These are phyloP conservation scores for Blastobotrys attinorum DNA, from an alignment of 805 yeast species.

Conservation along the genomic window DNA sequence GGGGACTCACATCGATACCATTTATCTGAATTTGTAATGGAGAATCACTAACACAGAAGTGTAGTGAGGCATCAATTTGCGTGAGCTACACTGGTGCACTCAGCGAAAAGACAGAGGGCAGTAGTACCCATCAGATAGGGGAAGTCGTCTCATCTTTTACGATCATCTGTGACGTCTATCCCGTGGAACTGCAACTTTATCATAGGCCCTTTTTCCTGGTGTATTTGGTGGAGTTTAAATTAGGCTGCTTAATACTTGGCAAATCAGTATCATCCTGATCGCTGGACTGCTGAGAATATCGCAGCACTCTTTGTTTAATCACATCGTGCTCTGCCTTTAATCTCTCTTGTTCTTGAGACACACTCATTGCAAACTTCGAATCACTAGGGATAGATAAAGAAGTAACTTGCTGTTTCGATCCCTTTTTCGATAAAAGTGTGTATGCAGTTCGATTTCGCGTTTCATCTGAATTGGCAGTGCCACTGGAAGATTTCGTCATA, in stretches of 20 bases:
- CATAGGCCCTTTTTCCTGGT: conserved; percentile 1
- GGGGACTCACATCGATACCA: no score
- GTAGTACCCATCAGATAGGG: no score
- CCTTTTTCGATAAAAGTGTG: conserved; percentile 48
- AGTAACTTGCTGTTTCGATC: conserved; percentile 39
- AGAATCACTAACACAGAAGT: no score
- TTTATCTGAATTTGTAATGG: no score
- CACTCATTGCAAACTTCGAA: conserved; percentile 45
- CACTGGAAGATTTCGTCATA: neutral
- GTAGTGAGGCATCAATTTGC: no score
- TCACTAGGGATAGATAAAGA: conserved; percentile 45
- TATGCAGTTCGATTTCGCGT: conserved; percentile 27
- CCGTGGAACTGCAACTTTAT: no score
- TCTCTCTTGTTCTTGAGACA: conserved; percentile 43
- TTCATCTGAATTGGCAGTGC: neutral
- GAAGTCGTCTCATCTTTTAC: no score
- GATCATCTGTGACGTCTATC: no score
- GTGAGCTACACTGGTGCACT: no score
- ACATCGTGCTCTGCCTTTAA: conserved; percentile 46
- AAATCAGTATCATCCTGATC: neutral
- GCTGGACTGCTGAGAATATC: neutral
- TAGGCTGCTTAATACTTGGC: conserved; percentile 12
- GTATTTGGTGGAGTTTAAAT: conserved; percentile 11
- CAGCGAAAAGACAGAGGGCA: no score
- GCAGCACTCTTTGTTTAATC: conserved; percentile 27